These are phyloP conservation scores for Pilaira anomala DNA, from an alignment of 192 early-diverging fungal species.

Conservation along the genomic window DNA sequence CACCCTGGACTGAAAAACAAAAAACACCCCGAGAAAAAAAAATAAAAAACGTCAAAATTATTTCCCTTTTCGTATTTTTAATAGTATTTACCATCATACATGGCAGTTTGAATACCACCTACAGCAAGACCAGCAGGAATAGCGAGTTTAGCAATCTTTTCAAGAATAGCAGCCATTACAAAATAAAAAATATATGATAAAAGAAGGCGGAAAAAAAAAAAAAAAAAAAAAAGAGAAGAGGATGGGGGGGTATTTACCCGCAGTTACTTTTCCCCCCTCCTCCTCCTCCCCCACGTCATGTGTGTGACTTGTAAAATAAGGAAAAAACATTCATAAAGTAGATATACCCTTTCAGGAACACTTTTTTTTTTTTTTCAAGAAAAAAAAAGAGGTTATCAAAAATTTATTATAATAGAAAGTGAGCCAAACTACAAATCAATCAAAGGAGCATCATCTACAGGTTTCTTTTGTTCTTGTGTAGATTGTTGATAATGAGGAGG, in stretches of 20 bases:
- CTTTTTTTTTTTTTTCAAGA: background rate
- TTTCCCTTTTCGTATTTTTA: too few relatives aligned
- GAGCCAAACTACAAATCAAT: conserved; percentile 27
- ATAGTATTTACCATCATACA: conserved; percentile 86
- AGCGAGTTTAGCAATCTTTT: conserved; percentile 74
- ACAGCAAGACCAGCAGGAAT: conserved; percentile 71
- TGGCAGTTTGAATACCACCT: conserved; percentile 72
- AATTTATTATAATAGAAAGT: too few relatives aligned
- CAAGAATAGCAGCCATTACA: conserved; percentile 54
- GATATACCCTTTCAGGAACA: too few relatives aligned
- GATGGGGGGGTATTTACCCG: background rate
- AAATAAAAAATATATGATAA: background rate
- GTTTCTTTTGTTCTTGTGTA: conserved; percentile 11
- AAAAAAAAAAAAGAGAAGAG: conserved; percentile 6
- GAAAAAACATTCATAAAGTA: too few relatives aligned
- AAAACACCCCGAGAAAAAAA: too few relatives aligned
- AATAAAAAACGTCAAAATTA: conserved; percentile 1
- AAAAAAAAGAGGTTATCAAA: background rate
- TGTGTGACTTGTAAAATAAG: conserved; percentile 1
- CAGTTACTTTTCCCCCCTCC: background rate
- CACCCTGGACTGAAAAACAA: conserved; percentile 85
- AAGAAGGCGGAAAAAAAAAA: conserved; percentile 11
- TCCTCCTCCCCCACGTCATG: conserved; percentile 5
- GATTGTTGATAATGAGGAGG: background rate
- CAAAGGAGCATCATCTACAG: conserved; percentile 19